These are phyloP conservation scores for Aspergillus sp. DNA, from an alignment of 2,329 filamentous ascomycete genomes.

Conservation along the genomic window DNA sequence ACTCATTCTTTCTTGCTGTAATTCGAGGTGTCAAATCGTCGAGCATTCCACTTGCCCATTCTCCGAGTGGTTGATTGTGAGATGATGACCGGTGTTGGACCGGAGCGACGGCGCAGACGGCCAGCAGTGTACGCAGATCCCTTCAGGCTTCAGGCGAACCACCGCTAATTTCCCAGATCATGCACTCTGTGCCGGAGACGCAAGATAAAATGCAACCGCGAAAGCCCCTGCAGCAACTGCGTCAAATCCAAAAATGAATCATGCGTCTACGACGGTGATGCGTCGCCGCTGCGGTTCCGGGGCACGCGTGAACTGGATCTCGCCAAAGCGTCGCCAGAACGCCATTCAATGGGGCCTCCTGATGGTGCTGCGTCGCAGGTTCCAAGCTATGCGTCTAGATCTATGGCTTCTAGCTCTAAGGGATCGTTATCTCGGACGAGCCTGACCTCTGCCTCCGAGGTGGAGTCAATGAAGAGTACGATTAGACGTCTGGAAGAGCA, in stretches of 20 bases:
- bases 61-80: neutral
- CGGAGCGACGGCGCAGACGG: constrained; percentile 41
- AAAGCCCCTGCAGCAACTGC: constrained; percentile 61
- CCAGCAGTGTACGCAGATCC: constrained; percentile 41
- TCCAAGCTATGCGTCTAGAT: constrained; percentile 12
- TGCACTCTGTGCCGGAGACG: constrained; percentile 60
- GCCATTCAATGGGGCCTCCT: neutral
- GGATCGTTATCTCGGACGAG: constrained; percentile 23
- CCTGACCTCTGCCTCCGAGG: constrained; percentile 28
- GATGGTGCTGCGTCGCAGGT: constrained; percentile 4
- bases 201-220: constrained; percentile 63
- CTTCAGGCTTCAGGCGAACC: neutral
- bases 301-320: neutral
- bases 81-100: constrained; percentile 21
- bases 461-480: constrained; percentile 41
- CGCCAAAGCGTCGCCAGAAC: neutral
- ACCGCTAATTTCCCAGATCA: constrained; percentile 37
- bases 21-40: too few species aligned
- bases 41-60: neutral
- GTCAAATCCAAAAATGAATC: constrained; percentile 39
- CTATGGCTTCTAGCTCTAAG: constrained; percentile 12
- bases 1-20: neutral
- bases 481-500: constrained; percentile 49
- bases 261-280: constrained; percentile 17
- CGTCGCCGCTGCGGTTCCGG: constrained; percentile 7